Evolutionary conservation across 192 early-diverging fungal genomes (phyloP), one percentile per base, ranked within the genome.

Genomic region (Podila minutissima): DNA sequence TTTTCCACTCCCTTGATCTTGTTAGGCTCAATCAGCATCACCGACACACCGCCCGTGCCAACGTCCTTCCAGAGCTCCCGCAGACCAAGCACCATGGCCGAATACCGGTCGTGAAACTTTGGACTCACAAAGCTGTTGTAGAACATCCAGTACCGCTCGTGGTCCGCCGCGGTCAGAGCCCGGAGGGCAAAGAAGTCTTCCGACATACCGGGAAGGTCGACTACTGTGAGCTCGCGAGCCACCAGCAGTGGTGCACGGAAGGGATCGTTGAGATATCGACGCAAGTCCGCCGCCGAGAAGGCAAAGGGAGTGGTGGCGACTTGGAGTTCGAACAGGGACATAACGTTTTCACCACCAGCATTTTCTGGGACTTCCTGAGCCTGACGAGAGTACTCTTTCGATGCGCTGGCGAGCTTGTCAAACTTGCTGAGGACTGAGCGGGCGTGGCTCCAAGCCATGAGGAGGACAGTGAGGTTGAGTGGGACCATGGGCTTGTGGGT

Each of bases 301-400:
- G 74, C 74, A 17, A 66, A 76, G 28, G 74, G 74, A 2, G 74
- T 68, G 13, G 67, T 76, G 26, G 62, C 67, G 26, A 76, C 53
- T 29, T 32, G 70, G 12, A 76, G 19, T 11, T 76, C 67, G 24
- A 38, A 66, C 22, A 76, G 19, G 5, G 19, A 37, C 5, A n/a
- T 19, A 8, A 20, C 26, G 0, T 32, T 20, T 13, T 28, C 35
- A 19, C 8, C 24, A n/a, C 32, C 24, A 10, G 50, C 24, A 3
- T 37, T 15, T 15, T 46, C 41, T 17, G 41, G 13, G 41, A 17
- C 41, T 10, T 59, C 57, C 28, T 59, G 57, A 11, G 10, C 11
- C 11, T 13, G 2, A 29, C 22, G 57, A 22, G 57, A 29, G 22
- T 59, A 13, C 8, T 22, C 57, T 59, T 59, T 8, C 10, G 57